Base-by-base conservation (phyloP, 768 basidiomycete species). In the Favolaschia claudopus region DNA sequence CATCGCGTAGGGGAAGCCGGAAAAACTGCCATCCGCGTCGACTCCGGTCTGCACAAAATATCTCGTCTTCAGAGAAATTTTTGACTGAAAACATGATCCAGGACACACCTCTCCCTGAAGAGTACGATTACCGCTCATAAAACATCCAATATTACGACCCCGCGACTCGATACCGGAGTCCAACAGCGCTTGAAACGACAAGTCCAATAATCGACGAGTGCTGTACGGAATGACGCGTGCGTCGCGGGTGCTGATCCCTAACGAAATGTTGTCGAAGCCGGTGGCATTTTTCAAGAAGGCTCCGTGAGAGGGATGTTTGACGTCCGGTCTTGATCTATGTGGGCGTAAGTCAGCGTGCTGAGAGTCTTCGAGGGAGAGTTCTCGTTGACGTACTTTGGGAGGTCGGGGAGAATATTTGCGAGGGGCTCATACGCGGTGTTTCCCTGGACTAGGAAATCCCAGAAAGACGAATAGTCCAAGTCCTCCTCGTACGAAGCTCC, bases 1-100 rank as follows among this genome's bases (percentile, higher is more conserved):
- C 12, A 72, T 58, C 52, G 68, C 67, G 22, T 65, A 37, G 1
- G 71, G 71, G 19, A 46, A 33, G 20, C 54, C 42, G 14, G 54
- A 31, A n/a, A 39, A 31, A 25, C 54, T 55, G 9, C 54, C 54
- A 8, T 55, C 54, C 6, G 54, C 20, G 14, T 47, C 45, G 14
- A 55, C 25, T 47, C 27, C 28, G 36, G 9, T 24, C 54, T 55
- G 13, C 19, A 12, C 5, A 31, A 34, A 2, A 10, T 13, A 10
- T n/a, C 12, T 40, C 2, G 42, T 24, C 9, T 6, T 19, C 1
- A 13, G 15, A 3, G 10, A 4, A 14, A n/a, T n/a, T n/a, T n/a
- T n/a, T n/a, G n/a, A n/a, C n/a, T n/a, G 6, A 12, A 6, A 24
- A 20, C 17, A 12, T 14, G 38, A 8, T 25, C 6, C n/a, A n/a